phyloP scores from a whole-genome alignment of 345 rosid species.

The Passiflora organensis region DNA sequence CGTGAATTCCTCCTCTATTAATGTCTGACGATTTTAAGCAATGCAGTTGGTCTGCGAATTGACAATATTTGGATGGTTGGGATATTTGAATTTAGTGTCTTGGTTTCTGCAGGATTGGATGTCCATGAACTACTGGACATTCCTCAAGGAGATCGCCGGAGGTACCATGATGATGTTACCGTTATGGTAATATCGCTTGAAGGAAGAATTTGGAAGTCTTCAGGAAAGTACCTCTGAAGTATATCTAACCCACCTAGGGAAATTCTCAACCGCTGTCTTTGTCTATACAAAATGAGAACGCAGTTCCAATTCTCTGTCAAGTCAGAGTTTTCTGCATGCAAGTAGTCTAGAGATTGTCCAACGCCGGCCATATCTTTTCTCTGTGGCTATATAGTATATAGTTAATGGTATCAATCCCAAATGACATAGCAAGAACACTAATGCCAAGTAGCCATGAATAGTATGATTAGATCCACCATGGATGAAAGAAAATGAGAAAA shows the following conservation, averaged over 20 bases:
- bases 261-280: slow-evolving; percentile 19
- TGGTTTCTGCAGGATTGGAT: slow-evolving; percentile 60
- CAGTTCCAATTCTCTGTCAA: slow-evolving; percentile 8
- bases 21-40: no score
- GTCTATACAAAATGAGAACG: slow-evolving; percentile 8
- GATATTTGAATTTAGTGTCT: neutral
- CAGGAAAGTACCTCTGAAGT: slow-evolving; percentile 77
- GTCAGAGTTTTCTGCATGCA: slow-evolving; percentile 6
- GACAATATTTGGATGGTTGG: no score
- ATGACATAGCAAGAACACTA: slow-evolving; percentile 20
- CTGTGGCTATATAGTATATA: slow-evolving; percentile 21
- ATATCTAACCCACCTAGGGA: slow-evolving; percentile 14
- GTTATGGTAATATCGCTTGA: slow-evolving; percentile 94
- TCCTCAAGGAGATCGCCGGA: slow-evolving; percentile 94
- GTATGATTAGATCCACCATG: slow-evolving; percentile 31
- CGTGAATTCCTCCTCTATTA: no score
- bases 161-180: slow-evolving; percentile 94
- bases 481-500: slow-evolving; percentile 11
- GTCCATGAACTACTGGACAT: slow-evolving; percentile 88
- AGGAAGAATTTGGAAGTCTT: slow-evolving; percentile 99
- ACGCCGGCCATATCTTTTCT: neutral
- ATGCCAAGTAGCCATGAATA: slow-evolving; percentile 31
- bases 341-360: neutral
- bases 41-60: no score
- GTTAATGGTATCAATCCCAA: slow-evolving; percentile 14